These are phyloP conservation scores for Boletus sp. DNA, from an alignment of 768 basidiomycete genomes.

Conservation along the genomic window DNA sequence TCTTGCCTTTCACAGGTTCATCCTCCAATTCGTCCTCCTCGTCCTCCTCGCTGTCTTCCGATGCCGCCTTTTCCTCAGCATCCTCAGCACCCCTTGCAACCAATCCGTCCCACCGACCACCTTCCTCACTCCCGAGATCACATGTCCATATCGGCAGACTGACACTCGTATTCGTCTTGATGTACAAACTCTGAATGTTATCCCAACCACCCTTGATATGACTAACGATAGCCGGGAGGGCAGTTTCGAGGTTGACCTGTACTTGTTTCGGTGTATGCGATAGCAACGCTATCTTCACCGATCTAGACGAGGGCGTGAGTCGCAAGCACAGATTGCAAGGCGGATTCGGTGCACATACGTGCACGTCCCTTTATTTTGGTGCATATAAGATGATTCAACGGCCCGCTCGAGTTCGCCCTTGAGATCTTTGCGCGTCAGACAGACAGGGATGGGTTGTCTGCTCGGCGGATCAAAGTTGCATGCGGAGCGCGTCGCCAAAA, in stretches of 20 bases:
- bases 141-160: constrained; percentile 92
- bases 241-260: constrained; percentile 70
- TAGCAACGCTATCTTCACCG: constrained; percentile 77
- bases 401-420: constrained; percentile 92
- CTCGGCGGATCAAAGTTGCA: constrained; percentile 1
- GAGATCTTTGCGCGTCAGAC: constrained; percentile 80
- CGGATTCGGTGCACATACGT: constrained; percentile 53
- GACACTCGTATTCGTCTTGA: constrained; percentile 84
- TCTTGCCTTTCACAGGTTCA: background rate
- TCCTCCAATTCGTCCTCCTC: background rate
- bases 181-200: constrained; percentile 82
- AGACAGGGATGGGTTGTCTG: constrained; percentile 96
- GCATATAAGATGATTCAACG: constrained; percentile 92
- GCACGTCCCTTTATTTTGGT: constrained; percentile 91
- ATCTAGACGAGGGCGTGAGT: constrained; percentile 39
- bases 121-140: constrained; percentile 50
- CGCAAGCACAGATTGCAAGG: background rate
- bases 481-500: background rate
- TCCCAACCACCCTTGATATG: constrained; percentile 82
- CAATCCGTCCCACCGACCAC: constrained; percentile 31
- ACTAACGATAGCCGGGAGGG: constrained; percentile 70
- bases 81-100: constrained; percentile 7
- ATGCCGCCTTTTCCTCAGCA: background rate
- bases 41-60: background rate
- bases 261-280: constrained; percentile 73